phyloP scores from a whole-genome alignment of 2,329 filamentous ascomycete species.

The Cordyceps cateniannulata region DNA sequence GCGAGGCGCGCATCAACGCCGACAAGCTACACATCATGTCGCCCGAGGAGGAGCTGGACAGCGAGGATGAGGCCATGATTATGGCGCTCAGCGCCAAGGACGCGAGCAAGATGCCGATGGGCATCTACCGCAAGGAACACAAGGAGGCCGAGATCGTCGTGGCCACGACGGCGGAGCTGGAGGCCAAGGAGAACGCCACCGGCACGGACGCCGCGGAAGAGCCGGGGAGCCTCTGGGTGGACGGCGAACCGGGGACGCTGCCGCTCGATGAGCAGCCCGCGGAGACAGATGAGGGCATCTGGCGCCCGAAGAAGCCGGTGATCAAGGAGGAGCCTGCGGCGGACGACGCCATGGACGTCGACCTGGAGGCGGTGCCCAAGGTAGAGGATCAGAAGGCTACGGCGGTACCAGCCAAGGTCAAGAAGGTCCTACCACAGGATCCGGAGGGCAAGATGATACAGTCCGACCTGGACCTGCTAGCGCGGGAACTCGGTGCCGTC shows the following conservation, averaged over 20 bases:
- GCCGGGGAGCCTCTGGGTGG: slow-evolving; percentile 40
- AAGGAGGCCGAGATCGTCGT: slow-evolving; percentile 48
- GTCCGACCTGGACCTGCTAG: slow-evolving; percentile 35
- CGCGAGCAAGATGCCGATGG: slow-evolving; percentile 43
- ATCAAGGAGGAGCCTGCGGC: slow-evolving; percentile 40
- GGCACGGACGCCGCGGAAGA: slow-evolving; percentile 15
- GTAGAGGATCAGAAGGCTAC: neutral
- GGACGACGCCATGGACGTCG: slow-evolving; percentile 27
- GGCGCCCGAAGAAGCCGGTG: slow-evolving; percentile 34
- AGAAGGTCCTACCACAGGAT: slow-evolving; percentile 25
- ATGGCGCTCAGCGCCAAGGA: slow-evolving; percentile 25
- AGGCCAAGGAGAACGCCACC: slow-evolving; percentile 43
- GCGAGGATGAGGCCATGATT: slow-evolving; percentile 38
- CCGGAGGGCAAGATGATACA: slow-evolving; percentile 33
- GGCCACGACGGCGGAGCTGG: slow-evolving; percentile 50
- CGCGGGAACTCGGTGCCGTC: slow-evolving; percentile 35
- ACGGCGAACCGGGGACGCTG: slow-evolving; percentile 26
- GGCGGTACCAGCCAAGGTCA: slow-evolving; percentile 16
- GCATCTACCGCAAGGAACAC: slow-evolving; percentile 48
- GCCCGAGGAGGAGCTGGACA: slow-evolving; percentile 38
- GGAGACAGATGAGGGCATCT: slow-evolving; percentile 26
- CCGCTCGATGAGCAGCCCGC: slow-evolving; percentile 11
- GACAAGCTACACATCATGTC: slow-evolving; percentile 45
- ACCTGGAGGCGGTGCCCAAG: slow-evolving; percentile 5
- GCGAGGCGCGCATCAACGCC: slow-evolving; percentile 48